phyloP scores from a whole-genome alignment of 192 early-diverging fungal genomes.

The Mortierella hygrophila region DNA sequence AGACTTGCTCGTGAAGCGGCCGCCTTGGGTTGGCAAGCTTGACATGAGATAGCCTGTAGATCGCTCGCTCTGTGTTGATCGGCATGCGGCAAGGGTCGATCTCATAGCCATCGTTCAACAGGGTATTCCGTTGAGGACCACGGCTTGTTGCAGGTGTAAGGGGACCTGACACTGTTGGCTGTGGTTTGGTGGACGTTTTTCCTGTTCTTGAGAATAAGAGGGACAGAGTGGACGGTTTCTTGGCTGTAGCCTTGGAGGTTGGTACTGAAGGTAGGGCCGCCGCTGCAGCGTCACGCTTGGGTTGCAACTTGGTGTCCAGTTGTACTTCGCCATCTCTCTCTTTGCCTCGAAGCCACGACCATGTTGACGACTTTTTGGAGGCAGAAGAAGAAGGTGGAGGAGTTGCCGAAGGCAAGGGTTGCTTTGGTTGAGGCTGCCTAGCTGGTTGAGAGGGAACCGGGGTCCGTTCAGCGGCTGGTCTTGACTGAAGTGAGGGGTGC shows the following conservation, averaged over 20 bases:
- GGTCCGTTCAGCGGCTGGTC: neutral
- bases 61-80: conserved; percentile 81
- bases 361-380: conserved; percentile 50
- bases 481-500: conserved; percentile 13
- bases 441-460: neutral
- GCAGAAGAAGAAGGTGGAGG: neutral
- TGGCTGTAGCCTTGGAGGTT: neutral
- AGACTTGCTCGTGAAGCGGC: conserved; percentile 78
- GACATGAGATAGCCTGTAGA: conserved; percentile 78
- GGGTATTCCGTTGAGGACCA: neutral
- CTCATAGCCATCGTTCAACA: conserved; percentile 50
- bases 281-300: neutral
- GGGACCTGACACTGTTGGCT: conserved; percentile 5
- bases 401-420: neutral
- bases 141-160: neutral
- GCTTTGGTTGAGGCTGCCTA: conserved; percentile 13
- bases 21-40: conserved; percentile 82
- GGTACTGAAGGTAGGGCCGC: neutral
- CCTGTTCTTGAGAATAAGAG: conserved; percentile 53
- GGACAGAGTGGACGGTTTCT: conserved; percentile 46
- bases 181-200: conserved; percentile 32
- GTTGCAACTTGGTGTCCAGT: neutral
- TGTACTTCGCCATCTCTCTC: conserved; percentile 25
- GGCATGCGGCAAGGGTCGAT: conserved; percentile 70
- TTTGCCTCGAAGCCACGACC: conserved; percentile 58